Evolutionary conservation across 345 rosid genomes (phyloP).

Genomic region (Bretschneidera sinensis): DNA sequence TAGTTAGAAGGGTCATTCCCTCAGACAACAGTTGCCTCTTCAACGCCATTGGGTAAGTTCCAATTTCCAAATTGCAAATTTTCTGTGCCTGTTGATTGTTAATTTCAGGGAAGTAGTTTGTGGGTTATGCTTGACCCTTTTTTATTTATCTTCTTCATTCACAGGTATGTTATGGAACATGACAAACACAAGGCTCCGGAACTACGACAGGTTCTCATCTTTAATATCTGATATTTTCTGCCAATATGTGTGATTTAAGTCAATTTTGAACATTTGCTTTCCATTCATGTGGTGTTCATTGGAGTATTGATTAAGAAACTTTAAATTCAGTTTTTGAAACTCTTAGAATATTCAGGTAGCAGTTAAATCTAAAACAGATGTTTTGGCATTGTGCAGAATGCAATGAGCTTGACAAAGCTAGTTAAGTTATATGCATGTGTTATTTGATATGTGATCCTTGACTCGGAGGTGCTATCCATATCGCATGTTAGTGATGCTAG

Average conservation of each 20-base stretch:
- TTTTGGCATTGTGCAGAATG: too few relatives aligned
- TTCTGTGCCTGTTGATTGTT: too few relatives aligned
- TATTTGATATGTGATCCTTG: too few relatives aligned
- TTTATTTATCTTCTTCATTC: constrained; percentile 13
- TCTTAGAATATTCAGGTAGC: too few relatives aligned
- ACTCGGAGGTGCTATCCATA: too few relatives aligned
- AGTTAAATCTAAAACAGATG: too few relatives aligned
- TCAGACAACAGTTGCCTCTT: constrained; percentile 97
- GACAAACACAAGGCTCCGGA: constrained; percentile 60
- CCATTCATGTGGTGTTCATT: not conserved
- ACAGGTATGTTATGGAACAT: constrained; percentile 86
- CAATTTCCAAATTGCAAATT: too few relatives aligned
- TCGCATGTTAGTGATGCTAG: too few relatives aligned
- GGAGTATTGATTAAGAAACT: not conserved
- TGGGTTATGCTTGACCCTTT: not conserved
- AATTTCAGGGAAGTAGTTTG: not conserved
- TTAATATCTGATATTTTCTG: constrained; percentile 2
- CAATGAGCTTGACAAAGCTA: too few relatives aligned
- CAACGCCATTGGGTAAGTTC: constrained; percentile 79
- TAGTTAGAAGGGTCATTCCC: constrained; percentile 85
- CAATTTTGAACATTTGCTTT: not conserved
- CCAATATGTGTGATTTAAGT: not conserved
- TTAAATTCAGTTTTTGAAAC: too few relatives aligned
- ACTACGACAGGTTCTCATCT: constrained; percentile 46
- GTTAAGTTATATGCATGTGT: too few relatives aligned